Evolutionary conservation across 1,284 basidiomycete genomes (phyloP).

Genomic region (Ustilago trichophora): DNA sequence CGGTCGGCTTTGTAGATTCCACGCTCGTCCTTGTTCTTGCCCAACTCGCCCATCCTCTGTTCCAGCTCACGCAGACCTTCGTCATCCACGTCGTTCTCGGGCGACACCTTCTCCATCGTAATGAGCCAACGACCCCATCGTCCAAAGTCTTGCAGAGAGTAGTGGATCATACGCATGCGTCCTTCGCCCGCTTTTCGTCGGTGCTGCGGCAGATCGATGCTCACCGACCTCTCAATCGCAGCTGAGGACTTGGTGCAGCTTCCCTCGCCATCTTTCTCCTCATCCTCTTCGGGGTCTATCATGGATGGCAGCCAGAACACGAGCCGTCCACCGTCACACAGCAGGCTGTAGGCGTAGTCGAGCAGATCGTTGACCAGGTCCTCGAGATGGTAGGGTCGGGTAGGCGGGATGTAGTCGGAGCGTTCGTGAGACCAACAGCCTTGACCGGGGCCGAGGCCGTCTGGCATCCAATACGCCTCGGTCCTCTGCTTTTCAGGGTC

Average conservation of each 20-base stretch:
- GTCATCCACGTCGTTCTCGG: constrained; percentile 38
- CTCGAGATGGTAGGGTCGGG: constrained; percentile 90
- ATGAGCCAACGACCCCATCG: constrained; percentile 80
- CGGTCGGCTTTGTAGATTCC: constrained; percentile 46
- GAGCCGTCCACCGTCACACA: constrained; percentile 85
- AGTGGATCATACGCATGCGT: constrained; percentile 71
- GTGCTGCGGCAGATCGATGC: constrained; percentile 69
- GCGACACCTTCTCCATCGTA: constrained; percentile 55
- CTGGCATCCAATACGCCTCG: constrained; percentile 63
- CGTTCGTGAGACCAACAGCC: constrained; percentile 56
- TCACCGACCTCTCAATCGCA: constrained; percentile 71
- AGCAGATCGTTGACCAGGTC: constrained; percentile 84
- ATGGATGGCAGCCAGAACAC: constrained; percentile 76
- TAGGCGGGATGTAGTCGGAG: constrained; percentile 72
- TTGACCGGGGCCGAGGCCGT: constrained; percentile 52
- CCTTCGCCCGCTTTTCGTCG: constrained; percentile 36
- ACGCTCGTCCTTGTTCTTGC: constrained; percentile 40
- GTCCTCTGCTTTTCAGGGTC: constrained; percentile 65
- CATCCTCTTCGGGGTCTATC: constrained; percentile 48
- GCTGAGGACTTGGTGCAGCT: constrained; percentile 70
- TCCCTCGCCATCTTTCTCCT: constrained; percentile 35
- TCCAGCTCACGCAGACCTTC: constrained; percentile 30
- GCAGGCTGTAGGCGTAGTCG: constrained; percentile 80
- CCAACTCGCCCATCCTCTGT: constrained; percentile 31
- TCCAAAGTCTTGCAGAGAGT: constrained; percentile 92